Evolutionary conservation across 495 filamentous ascomycete genomes (phyloP).

Genomic region (Pyrenopolyporus hunteri): DNA sequence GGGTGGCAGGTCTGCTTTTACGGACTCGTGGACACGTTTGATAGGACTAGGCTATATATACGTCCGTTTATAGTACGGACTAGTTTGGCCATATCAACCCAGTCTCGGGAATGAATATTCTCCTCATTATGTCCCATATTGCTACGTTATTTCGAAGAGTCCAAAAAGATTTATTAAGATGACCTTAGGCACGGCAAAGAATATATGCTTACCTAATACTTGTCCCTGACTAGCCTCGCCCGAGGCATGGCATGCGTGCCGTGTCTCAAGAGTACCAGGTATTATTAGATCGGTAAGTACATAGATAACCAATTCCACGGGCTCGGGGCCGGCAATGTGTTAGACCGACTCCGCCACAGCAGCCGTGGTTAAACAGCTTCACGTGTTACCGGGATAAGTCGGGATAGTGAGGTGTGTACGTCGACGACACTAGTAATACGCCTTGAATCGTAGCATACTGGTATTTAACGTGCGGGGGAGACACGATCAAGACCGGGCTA

Average conservation of each 20-base stretch:
- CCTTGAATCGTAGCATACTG: neutral
- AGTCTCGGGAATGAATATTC: conserved; percentile 25
- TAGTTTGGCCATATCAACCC: conserved; percentile 5
- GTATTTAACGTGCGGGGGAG: too few relatives aligned
- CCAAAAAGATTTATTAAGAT: too few relatives aligned
- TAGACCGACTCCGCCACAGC: neutral
- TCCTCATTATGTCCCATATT: conserved; percentile 14
- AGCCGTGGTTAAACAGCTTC: conserved; percentile 9
- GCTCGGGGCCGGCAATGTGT: too few relatives aligned
- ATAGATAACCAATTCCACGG: too few relatives aligned
- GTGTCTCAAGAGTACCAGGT: neutral
- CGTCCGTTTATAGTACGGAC: conserved; percentile 8
- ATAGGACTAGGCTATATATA: neutral
- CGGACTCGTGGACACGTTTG: neutral
- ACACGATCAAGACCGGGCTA: too few relatives aligned
- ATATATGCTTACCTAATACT: too few relatives aligned
- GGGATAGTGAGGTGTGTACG: neutral
- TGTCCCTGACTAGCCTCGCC: neutral
- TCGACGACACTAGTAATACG: neutral
- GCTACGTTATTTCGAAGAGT: too few relatives aligned
- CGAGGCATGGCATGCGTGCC: neutral
- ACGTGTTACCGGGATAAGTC: conserved; percentile 30
- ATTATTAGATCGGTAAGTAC: neutral
- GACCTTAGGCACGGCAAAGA: too few relatives aligned
- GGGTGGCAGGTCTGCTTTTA: too few relatives aligned